These are phyloP conservation scores for Monilinia fructigena DNA, from an alignment of 2,329 filamentous ascomycete species.

Conservation along the genomic window DNA sequence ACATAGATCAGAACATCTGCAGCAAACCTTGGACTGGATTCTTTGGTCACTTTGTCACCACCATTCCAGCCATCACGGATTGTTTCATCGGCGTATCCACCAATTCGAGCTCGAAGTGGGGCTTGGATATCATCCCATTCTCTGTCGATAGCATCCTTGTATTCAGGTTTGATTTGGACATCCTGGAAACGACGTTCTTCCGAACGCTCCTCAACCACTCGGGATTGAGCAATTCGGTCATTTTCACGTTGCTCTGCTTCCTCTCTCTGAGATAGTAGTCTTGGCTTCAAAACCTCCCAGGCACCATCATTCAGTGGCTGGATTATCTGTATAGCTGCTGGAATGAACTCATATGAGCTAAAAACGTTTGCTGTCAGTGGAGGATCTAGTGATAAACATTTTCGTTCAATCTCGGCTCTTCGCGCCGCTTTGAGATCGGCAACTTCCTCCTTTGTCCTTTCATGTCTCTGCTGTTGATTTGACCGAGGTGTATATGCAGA, in stretches of 20 bases:
- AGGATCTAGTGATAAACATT: constrained; percentile 64
- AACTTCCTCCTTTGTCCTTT: constrained; percentile 61
- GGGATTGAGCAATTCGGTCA: constrained; percentile 40
- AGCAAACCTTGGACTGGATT: constrained; percentile 67
- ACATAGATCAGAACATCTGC: constrained; percentile 68
- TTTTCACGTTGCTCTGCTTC: constrained; percentile 61
- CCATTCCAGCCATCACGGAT: constrained; percentile 64
- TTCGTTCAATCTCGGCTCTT: constrained; percentile 68
- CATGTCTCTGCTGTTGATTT: constrained; percentile 40
- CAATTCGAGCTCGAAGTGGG: constrained; percentile 64
- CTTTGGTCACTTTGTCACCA: constrained; percentile 61
- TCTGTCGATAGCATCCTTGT: constrained; percentile 60
- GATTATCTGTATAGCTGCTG: constrained; percentile 70
- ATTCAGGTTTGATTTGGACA: constrained; percentile 45
- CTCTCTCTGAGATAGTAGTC: constrained; percentile 63
- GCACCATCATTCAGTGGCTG: constrained; percentile 65
- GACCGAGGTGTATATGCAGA: constrained; percentile 33
- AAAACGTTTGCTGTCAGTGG: constrained; percentile 60
- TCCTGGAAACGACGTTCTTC: constrained; percentile 38
- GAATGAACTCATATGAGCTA: constrained; percentile 71
- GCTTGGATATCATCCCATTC: constrained; percentile 71
- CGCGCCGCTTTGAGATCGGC: constrained; percentile 62
- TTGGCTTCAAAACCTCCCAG: constrained; percentile 68
- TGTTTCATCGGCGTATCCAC: constrained; percentile 66
- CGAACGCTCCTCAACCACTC: constrained; percentile 43